These are phyloP conservation scores for Aspergillus pseudoglaucus DNA, from an alignment of 2,329 filamentous ascomycete genomes.

Conservation along the genomic window DNA sequence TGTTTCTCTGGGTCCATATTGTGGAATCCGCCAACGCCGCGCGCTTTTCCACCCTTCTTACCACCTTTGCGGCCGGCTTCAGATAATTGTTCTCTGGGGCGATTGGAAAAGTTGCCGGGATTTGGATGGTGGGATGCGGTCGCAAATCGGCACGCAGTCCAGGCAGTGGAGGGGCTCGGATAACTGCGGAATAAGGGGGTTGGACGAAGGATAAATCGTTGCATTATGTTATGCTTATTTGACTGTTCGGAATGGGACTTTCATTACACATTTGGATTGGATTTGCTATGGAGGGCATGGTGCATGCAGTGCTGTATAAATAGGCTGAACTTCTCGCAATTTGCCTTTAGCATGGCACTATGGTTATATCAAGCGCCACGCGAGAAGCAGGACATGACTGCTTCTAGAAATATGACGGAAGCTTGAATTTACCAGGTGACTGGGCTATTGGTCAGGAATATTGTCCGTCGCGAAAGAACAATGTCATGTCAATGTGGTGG, in stretches of 20 bases:
- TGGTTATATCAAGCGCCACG: background rate
- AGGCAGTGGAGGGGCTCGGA: background rate
- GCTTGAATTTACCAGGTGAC: background rate
- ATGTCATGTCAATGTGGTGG: background rate
- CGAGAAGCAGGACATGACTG: background rate
- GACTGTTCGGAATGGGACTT: too few relatives aligned
- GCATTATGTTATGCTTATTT: background rate
- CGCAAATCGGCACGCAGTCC: constrained; percentile 8
- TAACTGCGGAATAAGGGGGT: background rate
- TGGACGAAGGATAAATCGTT: constrained; percentile 1
- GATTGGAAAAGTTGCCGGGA: constrained; percentile 32
- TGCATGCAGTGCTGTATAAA: background rate
- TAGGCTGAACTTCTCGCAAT: background rate
- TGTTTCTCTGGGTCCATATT: constrained; percentile 24
- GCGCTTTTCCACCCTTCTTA: constrained; percentile 21
- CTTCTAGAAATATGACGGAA: background rate
- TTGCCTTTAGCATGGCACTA: background rate
- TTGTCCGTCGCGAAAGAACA: background rate
- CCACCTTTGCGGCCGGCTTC: constrained; percentile 21
- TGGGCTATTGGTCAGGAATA: background rate
- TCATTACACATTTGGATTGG: background rate
- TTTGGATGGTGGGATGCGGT: constrained; percentile 20
- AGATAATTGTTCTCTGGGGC: constrained; percentile 18
- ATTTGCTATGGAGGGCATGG: too few relatives aligned
- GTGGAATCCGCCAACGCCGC: constrained; percentile 21